Evolutionary conservation across 2,329 filamentous ascomycete species (phyloP), one percentile per base, ranked within the genome.

Genomic region (Phialophora expanda): DNA sequence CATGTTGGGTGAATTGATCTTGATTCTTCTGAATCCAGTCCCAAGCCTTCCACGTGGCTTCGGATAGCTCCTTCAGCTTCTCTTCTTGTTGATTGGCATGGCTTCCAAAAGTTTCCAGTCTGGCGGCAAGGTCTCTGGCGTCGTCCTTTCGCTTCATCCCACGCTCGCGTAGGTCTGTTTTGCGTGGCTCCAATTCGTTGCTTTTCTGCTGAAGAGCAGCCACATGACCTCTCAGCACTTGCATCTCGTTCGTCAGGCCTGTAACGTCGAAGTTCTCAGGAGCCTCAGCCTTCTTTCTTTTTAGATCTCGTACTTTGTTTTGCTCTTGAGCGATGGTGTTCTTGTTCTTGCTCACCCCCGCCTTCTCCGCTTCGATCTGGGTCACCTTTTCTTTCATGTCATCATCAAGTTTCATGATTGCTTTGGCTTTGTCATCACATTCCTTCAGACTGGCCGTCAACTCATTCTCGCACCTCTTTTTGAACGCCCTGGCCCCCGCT

Each of bases 11-110:
- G 69, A 97, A 95, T 56, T 85, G 77, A 62, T 84, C 75, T 66
- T 84, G 84, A 75, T 99, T 87, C 2, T 87, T 77, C 74, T 91
- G 85, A 59, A 98, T 84, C 93, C 94, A 99, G 50, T 88, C 83
- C 88, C 92, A 97, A 1, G 89, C 92, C 70, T 75, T 81, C 11
- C 85, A 85, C 2, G 90, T 87, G 64, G 97, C 90, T 0, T 75
- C 75, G 11, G 89, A 90, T 0, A 84, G 17, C 5, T 75, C 82
- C 60, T 81, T 82, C 62, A 99, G 83, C 69, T 89, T 87, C 56
- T 79, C 86, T 62, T 90, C 81, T 70, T 92, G 89, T 73, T 91
- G 90, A 5, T 93, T 93, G 66, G 88, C 83, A 71, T 90, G 86
- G 0, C 92, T 94, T 57, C 92, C 84, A 14, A 97, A 82, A 20